These are phyloP conservation scores for Kurtzmaniella quercitrusa DNA, from an alignment of 1,139 yeast species.

Conservation along the genomic window DNA sequence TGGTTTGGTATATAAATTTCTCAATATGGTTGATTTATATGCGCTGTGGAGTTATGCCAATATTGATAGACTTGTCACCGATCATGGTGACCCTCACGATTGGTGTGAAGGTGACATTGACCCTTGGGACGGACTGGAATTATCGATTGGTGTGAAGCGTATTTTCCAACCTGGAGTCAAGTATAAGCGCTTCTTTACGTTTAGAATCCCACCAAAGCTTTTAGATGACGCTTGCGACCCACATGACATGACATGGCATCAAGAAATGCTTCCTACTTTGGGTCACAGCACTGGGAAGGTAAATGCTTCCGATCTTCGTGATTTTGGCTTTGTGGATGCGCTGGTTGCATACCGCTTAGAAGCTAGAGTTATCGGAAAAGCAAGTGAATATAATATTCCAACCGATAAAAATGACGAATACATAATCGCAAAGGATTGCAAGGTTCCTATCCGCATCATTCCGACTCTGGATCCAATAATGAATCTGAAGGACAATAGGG, in stretches of 20 bases:
- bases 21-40: conserved; percentile 43
- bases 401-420: conserved; percentile 25
- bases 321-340: conserved; percentile 38
- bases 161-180: conserved; percentile 36
- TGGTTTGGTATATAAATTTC: conserved; percentile 27
- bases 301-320: conserved; percentile 22
- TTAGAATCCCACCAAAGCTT: conserved; percentile 38
- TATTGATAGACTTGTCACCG: conserved; percentile 41
- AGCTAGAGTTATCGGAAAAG: conserved; percentile 42
- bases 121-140: conserved; percentile 35
- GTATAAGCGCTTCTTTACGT: conserved; percentile 42
- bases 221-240: conserved; percentile 39
- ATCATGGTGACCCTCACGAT: conserved; percentile 46
- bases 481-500: conserved; percentile 16
- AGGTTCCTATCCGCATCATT: conserved; percentile 33
- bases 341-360: conserved; percentile 36
- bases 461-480: conserved; percentile 26
- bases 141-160: conserved; percentile 38
- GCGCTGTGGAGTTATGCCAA: conserved; percentile 48
- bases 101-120: conserved; percentile 49
- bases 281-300: conserved; percentile 18
- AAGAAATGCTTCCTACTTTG: conserved; percentile 36
- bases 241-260: conserved; percentile 34
- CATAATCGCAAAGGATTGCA: conserved; percentile 34
- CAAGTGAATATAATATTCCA: conserved; percentile 29